These are phyloP conservation scores for Ceratocystis smalleyi DNA, from an alignment of 2,329 filamentous ascomycete genomes.

Conservation along the genomic window DNA sequence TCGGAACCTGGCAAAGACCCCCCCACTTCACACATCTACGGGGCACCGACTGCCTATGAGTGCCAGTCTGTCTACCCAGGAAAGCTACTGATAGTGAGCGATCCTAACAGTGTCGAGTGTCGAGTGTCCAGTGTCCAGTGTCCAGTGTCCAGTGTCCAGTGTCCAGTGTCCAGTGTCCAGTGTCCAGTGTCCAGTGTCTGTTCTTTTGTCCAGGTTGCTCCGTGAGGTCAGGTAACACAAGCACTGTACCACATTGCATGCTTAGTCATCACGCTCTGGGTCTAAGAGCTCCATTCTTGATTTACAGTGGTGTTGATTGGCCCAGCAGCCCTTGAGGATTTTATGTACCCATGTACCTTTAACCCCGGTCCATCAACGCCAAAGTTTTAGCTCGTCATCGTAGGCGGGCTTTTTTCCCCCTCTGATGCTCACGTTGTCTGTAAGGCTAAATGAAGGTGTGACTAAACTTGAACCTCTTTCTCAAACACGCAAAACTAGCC, in stretches of 20 bases:
- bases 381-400: conserved; percentile 3
- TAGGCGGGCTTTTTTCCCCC: neutral
- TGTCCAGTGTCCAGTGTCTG: too few species aligned
- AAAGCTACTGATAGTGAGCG: too few species aligned
- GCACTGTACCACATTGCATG: neutral
- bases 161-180: too few species aligned
- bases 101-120: too few species aligned
- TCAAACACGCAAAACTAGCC: neutral
- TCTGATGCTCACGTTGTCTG: neutral
- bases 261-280: neutral
- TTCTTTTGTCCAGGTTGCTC: too few species aligned
- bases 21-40: too few species aligned
- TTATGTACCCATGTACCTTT: neutral
- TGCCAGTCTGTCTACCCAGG: too few species aligned
- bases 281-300: neutral
- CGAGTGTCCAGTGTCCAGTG: too few species aligned
- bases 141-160: too few species aligned
- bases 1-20: too few species aligned
- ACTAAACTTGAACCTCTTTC: neutral
- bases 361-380: neutral
- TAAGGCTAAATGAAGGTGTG: neutral
- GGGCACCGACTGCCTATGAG: too few species aligned
- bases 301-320: neutral
- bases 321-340: neutral
- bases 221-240: too few species aligned